phyloP scores from a whole-genome alignment of 2,329 filamentous ascomycete genomes.

The Xylariales sp. region DNA sequence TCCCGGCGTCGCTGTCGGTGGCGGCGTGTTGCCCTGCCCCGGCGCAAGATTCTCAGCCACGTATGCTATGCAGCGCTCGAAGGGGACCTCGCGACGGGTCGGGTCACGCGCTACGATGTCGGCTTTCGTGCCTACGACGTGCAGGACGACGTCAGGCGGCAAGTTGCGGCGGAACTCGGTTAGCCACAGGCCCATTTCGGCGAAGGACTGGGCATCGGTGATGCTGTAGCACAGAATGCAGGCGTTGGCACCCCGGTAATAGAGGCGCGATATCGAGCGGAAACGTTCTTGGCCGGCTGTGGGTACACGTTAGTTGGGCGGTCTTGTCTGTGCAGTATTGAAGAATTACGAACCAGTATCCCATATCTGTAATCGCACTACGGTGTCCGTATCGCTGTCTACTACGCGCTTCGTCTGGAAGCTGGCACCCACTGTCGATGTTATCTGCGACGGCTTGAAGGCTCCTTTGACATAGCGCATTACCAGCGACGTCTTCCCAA shows the following conservation, averaged over 20 bases:
- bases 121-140: conserved; percentile 92
- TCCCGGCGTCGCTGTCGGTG: conserved; percentile 53
- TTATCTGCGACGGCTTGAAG: conserved; percentile 60
- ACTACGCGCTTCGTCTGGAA: conserved; percentile 76
- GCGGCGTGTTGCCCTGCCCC: conserved; percentile 60
- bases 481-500: conserved; percentile 75
- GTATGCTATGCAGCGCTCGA: conserved; percentile 93
- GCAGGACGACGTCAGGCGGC: conserved; percentile 73
- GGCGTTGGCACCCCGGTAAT: conserved; percentile 93
- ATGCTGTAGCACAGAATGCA: conserved; percentile 95
- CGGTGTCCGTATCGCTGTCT: conserved; percentile 79
- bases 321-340: not conserved
- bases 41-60: conserved; percentile 88
- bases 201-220: conserved; percentile 78
- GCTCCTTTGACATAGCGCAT: conserved; percentile 71
- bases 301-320: conserved; percentile 12
- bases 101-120: conserved; percentile 88
- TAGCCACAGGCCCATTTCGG: conserved; percentile 90
- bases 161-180: conserved; percentile 78
- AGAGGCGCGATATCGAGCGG: conserved; percentile 87
- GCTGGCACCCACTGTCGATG: conserved; percentile 73
- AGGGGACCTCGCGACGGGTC: conserved; percentile 74
- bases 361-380: conserved; percentile 93
- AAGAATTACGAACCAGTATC: conserved; percentile 60
- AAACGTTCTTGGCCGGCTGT: conserved; percentile 88